Evolutionary conservation across 2,329 filamentous ascomycete genomes (phyloP).

Genomic region (Huntiella omanensis): DNA sequence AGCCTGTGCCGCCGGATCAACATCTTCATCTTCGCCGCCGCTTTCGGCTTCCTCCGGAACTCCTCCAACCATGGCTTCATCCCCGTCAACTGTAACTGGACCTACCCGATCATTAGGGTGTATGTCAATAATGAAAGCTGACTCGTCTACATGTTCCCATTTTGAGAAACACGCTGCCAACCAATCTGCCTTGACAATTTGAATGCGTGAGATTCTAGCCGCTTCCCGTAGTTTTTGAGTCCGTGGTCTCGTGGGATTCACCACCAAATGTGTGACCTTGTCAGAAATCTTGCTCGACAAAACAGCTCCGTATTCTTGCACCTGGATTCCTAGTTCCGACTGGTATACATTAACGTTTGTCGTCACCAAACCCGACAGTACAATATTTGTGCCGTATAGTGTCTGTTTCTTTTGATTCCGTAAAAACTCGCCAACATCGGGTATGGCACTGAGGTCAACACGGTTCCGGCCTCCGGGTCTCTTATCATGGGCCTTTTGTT

Average conservation of each 20-base stretch:
- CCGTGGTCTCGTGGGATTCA: constrained; percentile 49
- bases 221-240: constrained; percentile 87
- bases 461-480: too few species aligned
- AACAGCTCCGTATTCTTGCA: constrained; percentile 64
- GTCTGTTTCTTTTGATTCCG: constrained; percentile 61
- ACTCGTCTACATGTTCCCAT: constrained; percentile 67
- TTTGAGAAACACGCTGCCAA: constrained; percentile 65
- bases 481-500: background rate
- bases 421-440: constrained; percentile 75
- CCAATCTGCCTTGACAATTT: constrained; percentile 87
- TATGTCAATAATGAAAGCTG: constrained; percentile 57
- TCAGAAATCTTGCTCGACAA: constrained; percentile 37
- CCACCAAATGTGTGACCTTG: constrained; percentile 56
- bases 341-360: constrained; percentile 58
- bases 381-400: constrained; percentile 56
- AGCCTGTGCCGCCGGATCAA: constrained; percentile 15
- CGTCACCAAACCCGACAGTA: constrained; percentile 80
- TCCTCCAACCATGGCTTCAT: constrained; percentile 9
- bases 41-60: constrained; percentile 15
- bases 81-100: constrained; percentile 15
- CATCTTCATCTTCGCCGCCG: constrained; percentile 15
- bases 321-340: constrained; percentile 76
- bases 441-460: constrained; percentile 31
- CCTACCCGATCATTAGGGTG: constrained; percentile 36
- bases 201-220: constrained; percentile 57